Evolutionary conservation across 129 eudicot genomes (phyloP).

Genomic region (Logfia minima): DNA sequence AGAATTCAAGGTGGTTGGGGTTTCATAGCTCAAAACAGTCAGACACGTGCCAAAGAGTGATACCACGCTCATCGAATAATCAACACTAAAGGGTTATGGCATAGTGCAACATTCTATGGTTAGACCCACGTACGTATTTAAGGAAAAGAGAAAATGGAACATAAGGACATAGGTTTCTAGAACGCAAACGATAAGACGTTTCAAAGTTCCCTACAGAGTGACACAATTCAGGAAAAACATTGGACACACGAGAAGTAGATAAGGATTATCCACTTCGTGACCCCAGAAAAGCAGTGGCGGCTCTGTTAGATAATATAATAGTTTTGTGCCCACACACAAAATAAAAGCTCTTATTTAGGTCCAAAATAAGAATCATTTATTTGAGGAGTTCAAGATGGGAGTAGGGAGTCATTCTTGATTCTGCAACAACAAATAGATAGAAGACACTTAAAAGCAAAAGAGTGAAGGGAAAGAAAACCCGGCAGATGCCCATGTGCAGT

Average conservation of each 20-base stretch:
- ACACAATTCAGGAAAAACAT: constrained; percentile 2
- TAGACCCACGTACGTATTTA: neutral
- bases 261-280: neutral
- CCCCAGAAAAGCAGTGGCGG: neutral
- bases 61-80: neutral
- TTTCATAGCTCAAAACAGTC: neutral
- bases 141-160: neutral
- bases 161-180: neutral
- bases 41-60: neutral
- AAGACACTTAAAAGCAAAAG: constrained; percentile 14
- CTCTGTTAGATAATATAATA: constrained; percentile 14
- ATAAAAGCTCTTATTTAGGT: constrained; percentile 7
- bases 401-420: constrained; percentile 28
- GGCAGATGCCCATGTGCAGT: constrained; percentile 17
- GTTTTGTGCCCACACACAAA: constrained; percentile 16
- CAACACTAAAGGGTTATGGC: neutral
- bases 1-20: neutral
- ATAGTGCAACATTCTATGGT: neutral
- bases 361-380: constrained; percentile 30
- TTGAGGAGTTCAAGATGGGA: constrained; percentile 31
- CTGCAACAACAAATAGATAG: constrained; percentile 29
- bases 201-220: neutral
- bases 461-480: neutral
- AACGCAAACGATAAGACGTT: neutral
- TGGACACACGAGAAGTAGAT: constrained; percentile 1